A percentile compares a stretch with the other conserved stretches of the same genome.
Evolutionary conservation across 208 protist genomes (phyloP).

Genomic region (Borovskyia barvae): DNA sequence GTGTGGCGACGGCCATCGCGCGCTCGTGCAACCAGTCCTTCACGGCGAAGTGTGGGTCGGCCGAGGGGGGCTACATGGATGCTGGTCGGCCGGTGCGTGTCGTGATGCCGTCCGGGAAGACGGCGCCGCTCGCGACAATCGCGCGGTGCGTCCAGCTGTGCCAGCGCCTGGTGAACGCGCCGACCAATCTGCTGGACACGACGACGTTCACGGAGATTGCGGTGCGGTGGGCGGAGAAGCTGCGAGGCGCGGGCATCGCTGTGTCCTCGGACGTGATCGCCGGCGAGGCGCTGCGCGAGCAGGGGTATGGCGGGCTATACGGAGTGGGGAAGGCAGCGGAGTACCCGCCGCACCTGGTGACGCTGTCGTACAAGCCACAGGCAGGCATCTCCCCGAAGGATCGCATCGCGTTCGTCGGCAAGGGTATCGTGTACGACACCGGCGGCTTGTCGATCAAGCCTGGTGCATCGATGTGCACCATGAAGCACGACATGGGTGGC

Average conservation of each 20-base stretch:
- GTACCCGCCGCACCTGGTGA: slow-evolving; percentile 80
- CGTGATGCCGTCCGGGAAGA: slow-evolving; percentile 30
- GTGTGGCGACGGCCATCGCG: slow-evolving; percentile 48
- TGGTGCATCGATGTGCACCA: slow-evolving; percentile 69
- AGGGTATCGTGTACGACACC: slow-evolving; percentile 93
- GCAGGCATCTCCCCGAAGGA: slow-evolving; percentile 47
- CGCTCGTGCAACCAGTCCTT: slow-evolving; percentile 58
- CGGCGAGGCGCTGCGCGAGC: slow-evolving; percentile 81
- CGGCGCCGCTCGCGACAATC: slow-evolving; percentile 12
- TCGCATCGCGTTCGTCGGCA: slow-evolving; percentile 83
- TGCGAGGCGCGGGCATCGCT: slow-evolving; percentile 26
- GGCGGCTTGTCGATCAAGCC: slow-evolving; percentile 89
- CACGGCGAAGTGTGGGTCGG: slow-evolving; percentile 54
- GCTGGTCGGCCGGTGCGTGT: slow-evolving; percentile 36
- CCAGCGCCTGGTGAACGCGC: slow-evolving; percentile 81
- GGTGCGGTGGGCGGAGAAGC: slow-evolving; percentile 29
- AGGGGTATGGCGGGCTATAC: slow-evolving; percentile 82
- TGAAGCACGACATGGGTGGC: slow-evolving; percentile 94
- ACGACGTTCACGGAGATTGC: slow-evolving; percentile 82
- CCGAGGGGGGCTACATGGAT: slow-evolving; percentile 45
- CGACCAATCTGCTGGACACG: slow-evolving; percentile 83
- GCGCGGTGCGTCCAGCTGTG: slow-evolving; percentile 71
- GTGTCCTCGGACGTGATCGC: slow-evolving; percentile 47
- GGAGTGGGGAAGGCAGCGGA: slow-evolving; percentile 82
- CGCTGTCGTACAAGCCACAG: slow-evolving; percentile 70